These are phyloP conservation scores for Massariosphaeria phaeospora DNA, from an alignment of 495 filamentous ascomycete species.

Conservation along the genomic window DNA sequence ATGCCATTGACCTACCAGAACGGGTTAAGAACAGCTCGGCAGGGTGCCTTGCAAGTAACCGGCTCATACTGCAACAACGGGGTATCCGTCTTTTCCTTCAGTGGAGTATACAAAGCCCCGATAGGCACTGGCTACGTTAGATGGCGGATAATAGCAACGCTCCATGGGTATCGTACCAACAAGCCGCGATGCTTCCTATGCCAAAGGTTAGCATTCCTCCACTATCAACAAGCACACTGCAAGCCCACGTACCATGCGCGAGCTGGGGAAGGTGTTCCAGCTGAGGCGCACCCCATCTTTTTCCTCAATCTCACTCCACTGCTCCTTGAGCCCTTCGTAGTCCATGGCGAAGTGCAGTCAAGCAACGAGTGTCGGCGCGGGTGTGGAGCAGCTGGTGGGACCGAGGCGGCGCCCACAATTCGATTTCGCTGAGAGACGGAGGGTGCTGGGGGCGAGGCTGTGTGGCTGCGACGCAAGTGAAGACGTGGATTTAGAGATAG, in stretches of 20 bases:
- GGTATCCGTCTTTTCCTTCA: constrained; percentile 90
- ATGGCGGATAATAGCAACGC: background rate
- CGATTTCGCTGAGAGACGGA: constrained; percentile 10
- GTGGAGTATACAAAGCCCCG: constrained; percentile 89
- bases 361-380: constrained; percentile 4
- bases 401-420: constrained; percentile 30
- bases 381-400: constrained; percentile 22
- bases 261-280: constrained; percentile 99
- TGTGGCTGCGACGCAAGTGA: background rate
- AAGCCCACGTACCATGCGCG: constrained; percentile 71
- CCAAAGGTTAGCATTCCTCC: constrained; percentile 28
- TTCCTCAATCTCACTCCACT: constrained; percentile 96
- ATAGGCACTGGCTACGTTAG: constrained; percentile 63
- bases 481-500: background rate
- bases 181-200: constrained; percentile 88
- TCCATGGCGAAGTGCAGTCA: constrained; percentile 43
- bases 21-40: constrained; percentile 92
- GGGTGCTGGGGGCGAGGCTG: background rate
- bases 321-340: constrained; percentile 82
- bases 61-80: constrained; percentile 94
- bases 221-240: background rate
- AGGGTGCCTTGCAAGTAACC: constrained; percentile 93
- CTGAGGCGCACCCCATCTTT: constrained; percentile 93
- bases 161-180: constrained; percentile 46
- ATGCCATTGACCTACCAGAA: constrained; percentile 64